These are phyloP conservation scores for Daedalea quercina DNA, from an alignment of 768 basidiomycete genomes.

Conservation along the genomic window DNA sequence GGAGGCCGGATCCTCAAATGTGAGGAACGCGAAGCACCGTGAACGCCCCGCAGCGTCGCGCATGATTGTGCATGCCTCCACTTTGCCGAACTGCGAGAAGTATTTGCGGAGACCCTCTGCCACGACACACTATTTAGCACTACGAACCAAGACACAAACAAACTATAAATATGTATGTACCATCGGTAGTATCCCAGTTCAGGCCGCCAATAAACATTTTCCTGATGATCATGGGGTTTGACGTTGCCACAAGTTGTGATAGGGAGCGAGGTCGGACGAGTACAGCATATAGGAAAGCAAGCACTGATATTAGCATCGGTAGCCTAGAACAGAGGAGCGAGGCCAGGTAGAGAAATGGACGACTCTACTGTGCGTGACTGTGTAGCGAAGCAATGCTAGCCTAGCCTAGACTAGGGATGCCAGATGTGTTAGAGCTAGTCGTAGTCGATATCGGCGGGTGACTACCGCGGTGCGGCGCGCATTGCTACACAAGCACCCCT, in stretches of 20 bases:
- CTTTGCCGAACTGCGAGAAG: constrained; percentile 93
- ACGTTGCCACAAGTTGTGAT: constrained; percentile 6
- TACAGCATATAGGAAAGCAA: constrained; percentile 39
- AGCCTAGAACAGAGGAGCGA: constrained; percentile 58
- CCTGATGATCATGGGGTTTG: constrained; percentile 37
- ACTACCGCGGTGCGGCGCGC: constrained; percentile 19
- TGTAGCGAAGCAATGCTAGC: constrained; percentile 46
- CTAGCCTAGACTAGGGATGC: constrained; percentile 70
- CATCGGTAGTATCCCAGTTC: constrained; percentile 99
- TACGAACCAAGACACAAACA: constrained; percentile 32
- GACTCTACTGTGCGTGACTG: constrained; percentile 65
- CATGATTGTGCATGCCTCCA: constrained; percentile 98
- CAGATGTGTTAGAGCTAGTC: constrained; percentile 72
- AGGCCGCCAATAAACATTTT: constrained; percentile 99
- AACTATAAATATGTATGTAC: constrained; percentile 49
- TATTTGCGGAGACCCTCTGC: constrained; percentile 77
- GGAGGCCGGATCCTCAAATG: constrained; percentile 87
- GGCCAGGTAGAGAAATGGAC: constrained; percentile 48
- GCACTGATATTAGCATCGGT: constrained; percentile 76
- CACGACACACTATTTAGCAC: constrained; percentile 33
- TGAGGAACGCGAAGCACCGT: constrained; percentile 95
- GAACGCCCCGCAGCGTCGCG: constrained; percentile 93
- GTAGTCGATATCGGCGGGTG: constrained; percentile 34
- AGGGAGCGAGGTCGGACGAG: constrained; percentile 14
- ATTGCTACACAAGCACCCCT: constrained; percentile 15